These are phyloP conservation scores for Zizania latifolia DNA, from an alignment of 176 grass and related monocot genomes.

Conservation along the genomic window DNA sequence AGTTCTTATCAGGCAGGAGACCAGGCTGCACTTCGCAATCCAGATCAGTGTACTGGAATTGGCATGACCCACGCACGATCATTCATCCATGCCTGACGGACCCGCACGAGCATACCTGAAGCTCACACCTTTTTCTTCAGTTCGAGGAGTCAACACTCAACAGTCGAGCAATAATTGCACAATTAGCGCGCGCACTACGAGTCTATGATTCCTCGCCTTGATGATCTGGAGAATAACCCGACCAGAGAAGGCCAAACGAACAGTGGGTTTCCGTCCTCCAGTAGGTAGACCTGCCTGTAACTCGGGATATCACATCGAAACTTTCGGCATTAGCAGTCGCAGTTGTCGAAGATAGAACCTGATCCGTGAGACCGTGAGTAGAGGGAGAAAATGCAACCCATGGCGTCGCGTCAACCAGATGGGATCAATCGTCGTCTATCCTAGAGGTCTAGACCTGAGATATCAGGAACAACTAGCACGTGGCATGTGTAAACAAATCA, in stretches of 20 bases:
- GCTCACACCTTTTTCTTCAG: too few relatives aligned
- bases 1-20: too few relatives aligned
- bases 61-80: too few relatives aligned
- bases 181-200: conserved; percentile 26
- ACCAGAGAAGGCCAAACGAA: too few relatives aligned
- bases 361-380: background rate
- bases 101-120: too few relatives aligned
- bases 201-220: background rate
- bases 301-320: background rate
- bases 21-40: too few relatives aligned
- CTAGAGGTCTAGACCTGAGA: conserved; percentile 10
- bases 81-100: too few relatives aligned
- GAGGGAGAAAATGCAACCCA: conserved; percentile 9
- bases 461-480: background rate
- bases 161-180: background rate
- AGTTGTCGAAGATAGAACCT: background rate
- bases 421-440: background rate
- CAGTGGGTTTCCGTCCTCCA: too few relatives aligned
- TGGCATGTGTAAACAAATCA: background rate
- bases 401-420: conserved; percentile 28
- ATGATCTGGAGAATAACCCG: too few relatives aligned
- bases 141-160: background rate
- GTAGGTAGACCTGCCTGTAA: conserved; percentile 16
- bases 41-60: too few relatives aligned
- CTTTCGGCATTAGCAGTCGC: background rate